Conservation (phyloP, 2,329 filamentous ascomycete genomes). For the Ilyonectria robusta region DNA sequence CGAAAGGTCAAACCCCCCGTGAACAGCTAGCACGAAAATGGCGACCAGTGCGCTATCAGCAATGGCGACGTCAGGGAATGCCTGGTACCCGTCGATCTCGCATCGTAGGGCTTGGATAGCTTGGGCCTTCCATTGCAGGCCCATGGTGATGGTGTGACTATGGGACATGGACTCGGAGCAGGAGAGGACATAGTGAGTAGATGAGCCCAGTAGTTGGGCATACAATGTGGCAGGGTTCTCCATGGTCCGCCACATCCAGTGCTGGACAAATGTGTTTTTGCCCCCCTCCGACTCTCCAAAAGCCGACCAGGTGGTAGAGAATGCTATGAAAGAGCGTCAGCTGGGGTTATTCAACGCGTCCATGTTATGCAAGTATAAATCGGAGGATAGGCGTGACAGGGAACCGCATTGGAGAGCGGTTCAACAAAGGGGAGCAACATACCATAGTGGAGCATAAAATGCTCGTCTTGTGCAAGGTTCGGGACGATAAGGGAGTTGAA, state of each 20-base stretch:
- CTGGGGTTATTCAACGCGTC: background rate
- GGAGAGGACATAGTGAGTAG: background rate
- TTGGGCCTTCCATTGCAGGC: constrained; percentile 1
- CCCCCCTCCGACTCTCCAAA: constrained; percentile 8
- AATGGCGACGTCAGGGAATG: background rate
- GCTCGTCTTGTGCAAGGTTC: background rate
- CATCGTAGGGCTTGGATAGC: background rate
- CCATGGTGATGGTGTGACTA: background rate
- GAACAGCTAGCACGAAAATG: constrained; percentile 3
- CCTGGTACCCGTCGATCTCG: background rate
- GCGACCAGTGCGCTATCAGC: background rate
- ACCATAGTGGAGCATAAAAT: background rate
- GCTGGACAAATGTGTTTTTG: constrained; percentile 5
- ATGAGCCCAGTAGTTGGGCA: constrained; percentile 2
- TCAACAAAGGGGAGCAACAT: background rate
- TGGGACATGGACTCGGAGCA: background rate
- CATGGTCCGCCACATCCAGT: constrained; percentile 14
- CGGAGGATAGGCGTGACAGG: background rate
- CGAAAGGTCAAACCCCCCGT: background rate
- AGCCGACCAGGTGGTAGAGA: constrained; percentile 6
- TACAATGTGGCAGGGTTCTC: constrained; percentile 1
- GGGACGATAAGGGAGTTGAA: background rate
- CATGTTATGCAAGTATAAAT: background rate
- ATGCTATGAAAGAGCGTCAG: constrained; percentile 1
- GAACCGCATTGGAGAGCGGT: background rate